Conservation (phyloP, 2,329 filamentous ascomycete species). For the Aspergillus cejpii region DNA sequence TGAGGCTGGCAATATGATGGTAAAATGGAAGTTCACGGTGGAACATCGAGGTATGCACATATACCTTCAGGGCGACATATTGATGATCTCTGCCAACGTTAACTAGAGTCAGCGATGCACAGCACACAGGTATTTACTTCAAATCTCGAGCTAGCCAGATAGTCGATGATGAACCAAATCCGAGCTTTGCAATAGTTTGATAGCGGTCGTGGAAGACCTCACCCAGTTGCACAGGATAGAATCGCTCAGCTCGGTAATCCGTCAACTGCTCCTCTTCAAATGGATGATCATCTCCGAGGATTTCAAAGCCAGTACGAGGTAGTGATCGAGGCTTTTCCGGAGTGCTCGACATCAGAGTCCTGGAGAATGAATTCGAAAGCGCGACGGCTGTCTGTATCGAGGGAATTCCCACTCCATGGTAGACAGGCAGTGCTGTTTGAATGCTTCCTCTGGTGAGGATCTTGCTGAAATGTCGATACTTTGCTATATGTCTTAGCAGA, state of each 20-base stretch:
- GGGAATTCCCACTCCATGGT: too few species aligned
- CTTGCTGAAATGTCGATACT: too few species aligned
- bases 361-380: too few species aligned
- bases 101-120: neutral
- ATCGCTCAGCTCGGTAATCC: constrained; percentile 19
- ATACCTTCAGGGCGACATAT: constrained; percentile 22
- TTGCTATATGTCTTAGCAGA: too few species aligned
- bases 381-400: too few species aligned
- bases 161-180: constrained; percentile 27
- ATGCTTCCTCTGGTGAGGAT: too few species aligned
- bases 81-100: constrained; percentile 10
- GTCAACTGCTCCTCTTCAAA: constrained; percentile 24
- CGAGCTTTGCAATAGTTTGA: constrained; percentile 26
- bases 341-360: too few species aligned
- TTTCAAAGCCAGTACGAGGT: constrained; percentile 9
- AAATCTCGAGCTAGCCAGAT: constrained; percentile 26
- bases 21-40: constrained; percentile 27
- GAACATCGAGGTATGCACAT: constrained; percentile 18
- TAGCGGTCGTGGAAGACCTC: constrained; percentile 23
- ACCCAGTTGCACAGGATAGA: constrained; percentile 23
- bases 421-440: too few species aligned
- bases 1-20: constrained; percentile 17
- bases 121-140: constrained; percentile 11
- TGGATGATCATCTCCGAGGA: constrained; percentile 9
- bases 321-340: too few species aligned